A percentile compares a stretch with the other conserved stretches of the same genome.
Evolutionary conservation across 345 rosid genomes (phyloP).

Genomic region (Mangifera indica): DNA sequence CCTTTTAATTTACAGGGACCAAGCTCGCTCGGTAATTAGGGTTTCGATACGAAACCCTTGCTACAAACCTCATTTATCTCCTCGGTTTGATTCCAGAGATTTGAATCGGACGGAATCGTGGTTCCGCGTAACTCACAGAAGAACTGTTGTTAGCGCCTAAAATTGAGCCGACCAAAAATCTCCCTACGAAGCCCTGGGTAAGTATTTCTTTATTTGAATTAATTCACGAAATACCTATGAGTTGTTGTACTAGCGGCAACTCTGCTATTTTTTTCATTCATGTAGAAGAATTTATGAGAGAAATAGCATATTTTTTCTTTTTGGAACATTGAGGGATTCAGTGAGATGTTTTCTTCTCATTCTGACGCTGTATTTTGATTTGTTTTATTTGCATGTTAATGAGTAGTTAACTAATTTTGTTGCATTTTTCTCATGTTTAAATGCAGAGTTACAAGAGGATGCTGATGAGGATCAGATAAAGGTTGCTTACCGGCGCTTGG

Average conservation of each 20-base stretch:
- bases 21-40: slow-evolving; percentile 43
- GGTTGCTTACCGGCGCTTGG: slow-evolving; percentile 80
- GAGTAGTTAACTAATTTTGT: background rate
- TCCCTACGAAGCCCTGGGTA: slow-evolving; percentile 95
- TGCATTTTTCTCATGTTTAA: slow-evolving; percentile 1
- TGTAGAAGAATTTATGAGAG: too few relatives aligned
- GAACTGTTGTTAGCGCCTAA: slow-evolving; percentile 58
- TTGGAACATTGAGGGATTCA: background rate
- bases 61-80: slow-evolving; percentile 33
- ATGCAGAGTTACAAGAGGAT: slow-evolving; percentile 72
- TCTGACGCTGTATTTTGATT: background rate
- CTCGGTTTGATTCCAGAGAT: slow-evolving; percentile 40
- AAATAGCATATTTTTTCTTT: background rate
- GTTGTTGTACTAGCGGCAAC: too few relatives aligned
- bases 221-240: too few relatives aligned
- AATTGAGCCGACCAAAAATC: slow-evolving; percentile 69
- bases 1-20: slow-evolving; percentile 44
- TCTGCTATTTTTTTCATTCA: too few relatives aligned
- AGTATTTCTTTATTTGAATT: slow-evolving; percentile 6
- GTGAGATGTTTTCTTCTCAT: background rate
- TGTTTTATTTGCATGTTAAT: background rate
- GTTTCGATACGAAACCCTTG: slow-evolving; percentile 53
- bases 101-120: slow-evolving; percentile 34
- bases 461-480: slow-evolving; percentile 92
- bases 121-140: slow-evolving; percentile 63